A percentile compares a stretch with the other conserved stretches of the same genome.
Evolutionary conservation across 2,329 filamentous ascomycete genomes (phyloP).

Genomic region (Diplodia seriata): DNA sequence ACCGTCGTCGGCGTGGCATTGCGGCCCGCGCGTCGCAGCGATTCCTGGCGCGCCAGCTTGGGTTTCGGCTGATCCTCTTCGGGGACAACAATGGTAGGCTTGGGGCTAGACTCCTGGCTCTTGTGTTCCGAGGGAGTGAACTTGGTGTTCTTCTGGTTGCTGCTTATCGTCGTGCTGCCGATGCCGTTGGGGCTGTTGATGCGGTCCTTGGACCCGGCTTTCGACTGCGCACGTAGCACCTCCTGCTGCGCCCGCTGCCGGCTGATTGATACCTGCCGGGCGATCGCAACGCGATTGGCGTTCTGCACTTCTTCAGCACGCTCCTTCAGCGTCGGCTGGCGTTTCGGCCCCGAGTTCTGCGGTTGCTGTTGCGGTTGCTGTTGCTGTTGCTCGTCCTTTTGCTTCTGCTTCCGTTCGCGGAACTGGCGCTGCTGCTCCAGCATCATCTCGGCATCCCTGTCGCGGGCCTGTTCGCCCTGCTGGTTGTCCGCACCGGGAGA

Average conservation of each 20-base stretch:
- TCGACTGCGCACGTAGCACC: conserved; percentile 27
- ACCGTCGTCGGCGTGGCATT: not conserved
- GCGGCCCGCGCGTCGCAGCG: conserved; percentile 4
- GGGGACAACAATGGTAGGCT: conserved; percentile 8
- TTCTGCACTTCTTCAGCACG: conserved; percentile 32
- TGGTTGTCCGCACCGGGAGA: conserved; percentile 8
- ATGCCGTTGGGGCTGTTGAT: conserved; percentile 15
- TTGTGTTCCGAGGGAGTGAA: not conserved
- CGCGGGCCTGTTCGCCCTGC: conserved; percentile 1
- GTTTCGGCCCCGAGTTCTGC: not conserved
- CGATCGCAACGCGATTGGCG: conserved; percentile 29
- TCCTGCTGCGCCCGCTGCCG: conserved; percentile 29
- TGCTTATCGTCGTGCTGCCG: conserved; percentile 26
- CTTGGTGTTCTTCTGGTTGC: conserved; percentile 18
- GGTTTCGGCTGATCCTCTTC: conserved; percentile 21
- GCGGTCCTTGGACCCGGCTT: conserved; percentile 9
- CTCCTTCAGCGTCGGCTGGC: conserved; percentile 31
- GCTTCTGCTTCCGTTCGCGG: conserved; percentile 27
- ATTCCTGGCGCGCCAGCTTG: conserved; percentile 25
- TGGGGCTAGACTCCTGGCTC: not conserved
- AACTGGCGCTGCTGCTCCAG: conserved; percentile 26
- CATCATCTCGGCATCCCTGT: conserved; percentile 27
- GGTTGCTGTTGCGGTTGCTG: conserved; percentile 10
- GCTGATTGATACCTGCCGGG: conserved; percentile 32
- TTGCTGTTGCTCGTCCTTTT: not conserved